Evolutionary conservation across 2,329 filamentous ascomycete species (phyloP), one percentile per base, ranked within the genome.

Genomic region (Botrytis porri): DNA sequence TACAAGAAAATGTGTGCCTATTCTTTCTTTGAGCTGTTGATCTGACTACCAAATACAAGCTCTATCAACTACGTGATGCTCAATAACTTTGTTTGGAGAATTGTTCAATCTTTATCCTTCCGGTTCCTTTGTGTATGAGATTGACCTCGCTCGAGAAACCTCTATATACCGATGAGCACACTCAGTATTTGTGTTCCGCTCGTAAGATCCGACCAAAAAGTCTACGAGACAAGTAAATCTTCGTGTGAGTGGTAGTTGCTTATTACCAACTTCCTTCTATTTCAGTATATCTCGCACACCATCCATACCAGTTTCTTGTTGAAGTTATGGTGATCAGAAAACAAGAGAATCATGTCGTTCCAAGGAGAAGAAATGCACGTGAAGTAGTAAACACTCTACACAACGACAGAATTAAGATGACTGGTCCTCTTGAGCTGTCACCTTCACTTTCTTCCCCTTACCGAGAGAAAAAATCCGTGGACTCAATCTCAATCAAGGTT

Each of bases 221-320:
- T 54, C 12, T 7, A 54, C 25, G 25, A 54, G 25, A 16, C 5
- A n/a, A 54, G 25, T 0, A 14, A 16, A n/a, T 14, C 10, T n/a
- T 1, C 25, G 4, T 14, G 8, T 14, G 10, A 1, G 25, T n/a
- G 10, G 25, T n/a, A 14, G 9, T 35, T 22, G 54, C 32, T 32
- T 32, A 32, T 59, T 7, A 18, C 6, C 10, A 37, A 25, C 35
- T 29, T n/a, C 25, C 12, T 4, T 39, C 14, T 7, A 4, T 16
- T n/a, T n/a, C 35, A n/a, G 22, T 37, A 22, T 0, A 16, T 22
- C 1, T 7, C 9, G 3, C 22, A 22, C 18, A n/a, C 10, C 5
- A 22, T 20, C 22, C 14, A 20, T n/a, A 61, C 2, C 7, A n/a
- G 25, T 39, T n/a, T 62, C 7, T 41, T 62, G 35, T 16, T 3